Evolutionary conservation across 805 yeast genomes (phyloP), one percentile per base, ranked within the genome.

Genomic region (Lipomyces yamadae): DNA sequence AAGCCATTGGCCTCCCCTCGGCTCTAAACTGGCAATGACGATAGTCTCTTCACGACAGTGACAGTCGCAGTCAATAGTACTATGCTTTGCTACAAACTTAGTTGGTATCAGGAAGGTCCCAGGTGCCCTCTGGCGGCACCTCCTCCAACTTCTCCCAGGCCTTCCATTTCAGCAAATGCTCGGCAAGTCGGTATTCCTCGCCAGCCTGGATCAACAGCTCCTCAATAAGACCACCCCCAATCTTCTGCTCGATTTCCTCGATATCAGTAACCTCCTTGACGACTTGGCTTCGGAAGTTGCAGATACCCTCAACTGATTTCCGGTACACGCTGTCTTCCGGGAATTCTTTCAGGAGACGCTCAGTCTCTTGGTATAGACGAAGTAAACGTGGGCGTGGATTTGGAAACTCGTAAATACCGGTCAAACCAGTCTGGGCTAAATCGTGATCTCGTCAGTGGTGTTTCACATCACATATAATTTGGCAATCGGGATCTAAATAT

Each of bases 191-290:
- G 73, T 85, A 85, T 80, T 91, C 97, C 67, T 90, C 95, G 72
- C 87, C 84, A 15, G 96, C 96, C 81, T 91, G 96, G 67, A 90
- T 82, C 63, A 91, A 75, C 66, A 91, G 80, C 81, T 91, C 96
- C 79, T 91, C 97, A 70, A 91, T 87, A 74, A 91, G 84, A 1
- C 97, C 97, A 69, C 88, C 86, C 24, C 96, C 96, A 70, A 91
- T 88, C 76, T 86, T 79, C 70, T 81, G 79, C 80, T 91, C 97
- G 72, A 91, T 89, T 69, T 82, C 84, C 73, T 84, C 89, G 54
- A 83, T 78, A 62, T 86, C 84, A 70, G 87, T 91, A 68, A 84
- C 84, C 56, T 78, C 74, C 75, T 89, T 86, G 29, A 90, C 96
- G 60, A 89, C 81, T 56, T 81, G 80, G 76, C 88, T 82, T 76